Evolutionary conservation across 2,329 filamentous ascomycete species (phyloP).

Genomic region (Aspergillus spinulosporus): DNA sequence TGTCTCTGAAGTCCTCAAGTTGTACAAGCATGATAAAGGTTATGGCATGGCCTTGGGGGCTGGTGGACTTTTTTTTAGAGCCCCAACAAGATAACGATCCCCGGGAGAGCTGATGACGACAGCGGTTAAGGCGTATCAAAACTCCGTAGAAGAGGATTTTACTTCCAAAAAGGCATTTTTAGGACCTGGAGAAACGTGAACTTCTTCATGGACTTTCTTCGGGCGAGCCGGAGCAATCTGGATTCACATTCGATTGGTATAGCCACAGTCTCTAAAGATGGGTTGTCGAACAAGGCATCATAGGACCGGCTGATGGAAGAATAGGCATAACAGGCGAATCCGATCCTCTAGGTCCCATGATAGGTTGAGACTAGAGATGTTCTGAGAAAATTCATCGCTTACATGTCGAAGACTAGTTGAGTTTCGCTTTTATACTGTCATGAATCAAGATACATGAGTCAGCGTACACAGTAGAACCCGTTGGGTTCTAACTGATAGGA

Average conservation of each 20-base stretch:
- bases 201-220: slow-evolving; percentile 28
- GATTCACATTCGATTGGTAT: slow-evolving; percentile 28
- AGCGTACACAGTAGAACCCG: too few species aligned
- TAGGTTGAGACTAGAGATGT: too few species aligned
- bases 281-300: not conserved
- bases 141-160: slow-evolving; percentile 12
- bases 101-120: slow-evolving; percentile 7
- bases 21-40: not conserved
- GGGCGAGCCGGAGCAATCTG: slow-evolving; percentile 25
- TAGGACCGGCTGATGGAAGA: too few species aligned
- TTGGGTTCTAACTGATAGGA: too few species aligned
- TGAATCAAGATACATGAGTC: too few species aligned
- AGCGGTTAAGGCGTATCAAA: slow-evolving; percentile 9
- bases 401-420: too few species aligned
- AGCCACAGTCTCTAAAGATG: slow-evolving; percentile 13
- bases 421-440: too few species aligned
- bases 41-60: slow-evolving; percentile 14
- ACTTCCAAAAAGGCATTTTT: slow-evolving; percentile 25
- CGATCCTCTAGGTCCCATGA: too few species aligned
- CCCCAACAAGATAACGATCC: slow-evolving; percentile 9
- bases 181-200: slow-evolving; percentile 27
- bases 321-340: too few species aligned
- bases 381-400: too few species aligned
- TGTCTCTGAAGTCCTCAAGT: too few species aligned
- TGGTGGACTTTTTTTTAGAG: slow-evolving; percentile 10